Conservation (phyloP, 2,329 filamentous ascomycete genomes). For the Macrophomina tecta region DNA sequence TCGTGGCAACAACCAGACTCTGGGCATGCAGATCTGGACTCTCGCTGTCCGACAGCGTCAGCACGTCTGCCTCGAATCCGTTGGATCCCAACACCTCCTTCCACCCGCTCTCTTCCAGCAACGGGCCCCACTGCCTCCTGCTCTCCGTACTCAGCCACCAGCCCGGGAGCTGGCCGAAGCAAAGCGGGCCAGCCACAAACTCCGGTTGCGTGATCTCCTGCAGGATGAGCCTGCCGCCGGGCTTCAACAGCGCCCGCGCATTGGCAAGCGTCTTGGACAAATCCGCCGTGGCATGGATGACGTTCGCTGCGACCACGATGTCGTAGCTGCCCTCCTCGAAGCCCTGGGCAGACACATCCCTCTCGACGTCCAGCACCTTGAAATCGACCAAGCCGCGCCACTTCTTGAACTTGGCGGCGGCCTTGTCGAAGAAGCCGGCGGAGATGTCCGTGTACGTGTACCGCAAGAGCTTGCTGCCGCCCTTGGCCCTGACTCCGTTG, state of each 20-base stretch:
- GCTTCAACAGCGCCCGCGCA: conserved; percentile 34
- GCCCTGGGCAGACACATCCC: conserved; percentile 16
- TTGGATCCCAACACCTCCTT: not conserved
- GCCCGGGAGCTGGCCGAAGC: not conserved
- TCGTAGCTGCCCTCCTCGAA: conserved; percentile 23
- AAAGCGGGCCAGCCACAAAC: conserved; percentile 1
- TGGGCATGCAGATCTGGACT: not conserved
- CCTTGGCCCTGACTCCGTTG: not conserved
- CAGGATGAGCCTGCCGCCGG: conserved; percentile 53
- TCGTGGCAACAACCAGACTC: not conserved
- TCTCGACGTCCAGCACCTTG: conserved; percentile 25
- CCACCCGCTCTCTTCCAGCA: not conserved
- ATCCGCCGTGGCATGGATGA: conserved; percentile 27
- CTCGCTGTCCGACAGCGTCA: not conserved
- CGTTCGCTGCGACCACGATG: conserved; percentile 26
- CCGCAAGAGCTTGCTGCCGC: not conserved
- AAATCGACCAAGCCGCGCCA: conserved; percentile 13
- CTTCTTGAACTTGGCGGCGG: not conserved
- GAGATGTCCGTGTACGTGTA: conserved; percentile 37
- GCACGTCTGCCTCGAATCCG: not conserved
- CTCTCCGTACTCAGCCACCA: conserved; percentile 29
- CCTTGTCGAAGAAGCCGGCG: conserved; percentile 32
- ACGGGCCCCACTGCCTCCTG: not conserved
- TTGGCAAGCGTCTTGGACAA: conserved; percentile 29
- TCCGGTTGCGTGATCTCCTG: conserved; percentile 22